phyloP scores from a whole-genome alignment of 192 early-diverging fungal species.

The Podila verticillata region DNA sequence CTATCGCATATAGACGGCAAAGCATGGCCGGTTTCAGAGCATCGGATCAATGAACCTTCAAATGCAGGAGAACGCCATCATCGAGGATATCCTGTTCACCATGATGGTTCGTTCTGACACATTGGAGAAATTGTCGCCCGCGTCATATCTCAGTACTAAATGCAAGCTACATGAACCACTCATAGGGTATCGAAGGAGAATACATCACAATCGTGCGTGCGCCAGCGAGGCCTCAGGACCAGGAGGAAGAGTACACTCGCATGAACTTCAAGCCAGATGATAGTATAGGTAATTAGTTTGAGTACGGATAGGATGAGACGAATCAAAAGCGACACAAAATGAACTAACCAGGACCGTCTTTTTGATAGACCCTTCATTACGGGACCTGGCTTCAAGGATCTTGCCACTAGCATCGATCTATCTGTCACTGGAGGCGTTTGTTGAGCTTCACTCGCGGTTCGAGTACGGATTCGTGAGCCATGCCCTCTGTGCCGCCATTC shows the following conservation, averaged over 20 bases:
- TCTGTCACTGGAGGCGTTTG: constrained; percentile 79
- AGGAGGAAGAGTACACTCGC: constrained; percentile 56
- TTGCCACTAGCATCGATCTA: constrained; percentile 84
- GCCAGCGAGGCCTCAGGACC: constrained; percentile 14
- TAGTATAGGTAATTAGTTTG: constrained; percentile 54
- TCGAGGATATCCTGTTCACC: constrained; percentile 91
- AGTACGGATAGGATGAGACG: neutral
- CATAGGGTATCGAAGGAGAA: constrained; percentile 84
- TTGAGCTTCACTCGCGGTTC: constrained; percentile 74
- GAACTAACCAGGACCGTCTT: constrained; percentile 4
- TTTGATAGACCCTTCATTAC: constrained; percentile 68
- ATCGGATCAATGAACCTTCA: constrained; percentile 55
- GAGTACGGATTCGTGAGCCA: constrained; percentile 90
- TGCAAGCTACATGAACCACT: neutral
- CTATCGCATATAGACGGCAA: neutral
- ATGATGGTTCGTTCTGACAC: constrained; percentile 67
- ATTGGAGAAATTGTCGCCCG: too few relatives aligned
- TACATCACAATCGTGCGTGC: constrained; percentile 61
- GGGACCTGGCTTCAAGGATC: constrained; percentile 79
- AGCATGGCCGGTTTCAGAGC: constrained; percentile 14
- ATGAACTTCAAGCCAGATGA: constrained; percentile 54
- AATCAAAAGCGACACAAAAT: neutral
- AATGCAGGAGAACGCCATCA: constrained; percentile 82
- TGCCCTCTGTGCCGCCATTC: constrained; percentile 88
- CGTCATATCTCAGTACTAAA: neutral